Evolutionary conservation across 2,329 filamentous ascomycete genomes (phyloP), one percentile per base, ranked within the genome.

Genomic region (Ascochyta clinopodiicola): DNA sequence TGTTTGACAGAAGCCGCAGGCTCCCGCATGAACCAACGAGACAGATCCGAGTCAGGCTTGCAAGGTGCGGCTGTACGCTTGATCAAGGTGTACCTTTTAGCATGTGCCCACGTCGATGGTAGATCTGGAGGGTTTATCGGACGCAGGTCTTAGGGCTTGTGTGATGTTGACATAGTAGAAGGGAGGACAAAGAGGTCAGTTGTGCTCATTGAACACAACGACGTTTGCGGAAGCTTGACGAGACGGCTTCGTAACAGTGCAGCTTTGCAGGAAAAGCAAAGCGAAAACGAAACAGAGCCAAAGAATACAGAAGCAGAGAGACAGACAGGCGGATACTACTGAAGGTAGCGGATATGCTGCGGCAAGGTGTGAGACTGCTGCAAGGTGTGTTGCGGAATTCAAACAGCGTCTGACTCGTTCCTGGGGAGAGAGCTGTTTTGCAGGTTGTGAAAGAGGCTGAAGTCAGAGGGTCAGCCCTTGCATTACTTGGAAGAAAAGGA

Each of bases 231-330:
- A 73, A 71, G 63, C 64, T 56, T 66, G 51, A 66, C 60, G 61
- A 67, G 59, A 67, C 63, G 59, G 66, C 66, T 71, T 72, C 60
- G 59, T 63, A 61, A 67, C 50, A 56, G 63, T 59, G 62, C 47
- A 63, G 68, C 67, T 68, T 70, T 68, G 68, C 64, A 62, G 53
- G 61, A 70, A 68, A 70, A 67, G 67, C 70, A 71, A 72, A 71
- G 70, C 69, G 65, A 60, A 46, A 58, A 48, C 32, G 47, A 53
- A 57, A 64, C 57, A 70, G 60, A 53, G 62, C 53, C 46, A 57
- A 61, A 63, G 55, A 50, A 55, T 60, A 66, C 64, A 70, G 62
- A 68, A 67, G 51, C 63, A 70, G 67, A 68, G 56, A 71, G 64
- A 69, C 63, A 67, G 66, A 68, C 68, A 61, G 65, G 62, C 68